Base-by-base conservation (phyloP, 2,329 filamentous ascomycete species). In the Arthrobotrys iridis region DNA sequence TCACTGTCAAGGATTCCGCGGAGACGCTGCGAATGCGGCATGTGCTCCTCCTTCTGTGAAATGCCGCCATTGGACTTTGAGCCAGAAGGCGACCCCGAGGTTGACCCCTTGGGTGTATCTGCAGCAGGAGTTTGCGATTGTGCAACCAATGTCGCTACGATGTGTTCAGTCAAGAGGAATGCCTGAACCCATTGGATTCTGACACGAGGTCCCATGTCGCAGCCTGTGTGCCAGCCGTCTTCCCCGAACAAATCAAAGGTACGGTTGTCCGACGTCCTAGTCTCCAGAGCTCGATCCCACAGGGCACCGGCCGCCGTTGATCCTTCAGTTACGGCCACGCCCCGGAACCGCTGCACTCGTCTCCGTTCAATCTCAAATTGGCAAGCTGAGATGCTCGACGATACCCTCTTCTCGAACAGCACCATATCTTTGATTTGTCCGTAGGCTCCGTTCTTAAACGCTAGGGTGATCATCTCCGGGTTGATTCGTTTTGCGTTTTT, bases 351-450 rank as follows among this genome's bases (percentile, higher is more conserved):
- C 33, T 75, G 76, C 26, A 79, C 55, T 3, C 79, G 73, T 13
- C 78, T 77, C 11, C 75, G 73, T 43, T 79, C 79, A 57, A 79
- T 71, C 40, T 79, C 79, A 73, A 77, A 79, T 59, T 79, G 78
- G 28, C 68, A 64, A 35, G 77, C 72, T 30, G 77, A 79, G 10
- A 79, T 77, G 46, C 78, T 79, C 3, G 77, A 78, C 13, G 76
- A 77, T 13, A 80, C 75, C 22, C 77, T 75, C 33, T 77, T 77
- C 28, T 76, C 78, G 37, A 80, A 79, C 20, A 79, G 72, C 11
- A 80, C 64, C 59, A 80, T 79, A 22, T 77, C 78, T 73, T 78
- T 78, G 70, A 80, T 78, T 55, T 79, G 79, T 8, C 78, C 77
- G 24, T 80, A 80, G 13, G 77, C 77, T 11, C 77, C 77, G 22